Percentiles rank a stretch among this genome's conserved stretches.
Conservation (phyloP, 2,329 filamentous ascomycete genomes). For the Colletotrichum sp. region DNA sequence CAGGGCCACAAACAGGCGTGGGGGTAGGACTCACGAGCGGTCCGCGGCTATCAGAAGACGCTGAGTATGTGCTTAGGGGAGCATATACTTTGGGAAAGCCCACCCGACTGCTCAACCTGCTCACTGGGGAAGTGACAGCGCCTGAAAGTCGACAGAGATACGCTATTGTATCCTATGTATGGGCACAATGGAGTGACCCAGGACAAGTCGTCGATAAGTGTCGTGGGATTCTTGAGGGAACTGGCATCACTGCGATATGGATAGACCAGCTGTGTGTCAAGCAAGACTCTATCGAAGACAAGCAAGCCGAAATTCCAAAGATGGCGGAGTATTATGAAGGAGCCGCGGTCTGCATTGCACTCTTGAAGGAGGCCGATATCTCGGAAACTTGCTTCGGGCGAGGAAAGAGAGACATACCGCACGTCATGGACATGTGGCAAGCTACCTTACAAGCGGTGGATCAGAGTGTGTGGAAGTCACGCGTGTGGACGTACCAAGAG, state of each 20-base stretch:
- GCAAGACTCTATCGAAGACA: not conserved
- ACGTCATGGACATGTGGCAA: not conserved
- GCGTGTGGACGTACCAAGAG: not conserved
- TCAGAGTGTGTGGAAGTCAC: not conserved
- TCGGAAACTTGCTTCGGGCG: not conserved
- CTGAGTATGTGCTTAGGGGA: not conserved
- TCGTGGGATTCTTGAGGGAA: not conserved
- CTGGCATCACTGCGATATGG: not conserved
- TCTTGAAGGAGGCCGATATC: not conserved
- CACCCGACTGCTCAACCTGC: accelerated
- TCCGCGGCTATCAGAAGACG: not conserved
- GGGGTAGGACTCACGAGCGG: accelerated
- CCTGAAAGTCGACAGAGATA: not conserved
- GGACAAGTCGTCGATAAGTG: not conserved
- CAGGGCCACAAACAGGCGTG: accelerated
- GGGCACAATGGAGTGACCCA: not conserved
- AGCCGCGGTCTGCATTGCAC: not conserved
- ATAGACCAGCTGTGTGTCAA: not conserved
- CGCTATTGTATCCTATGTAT: not conserved
- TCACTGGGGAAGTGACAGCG: not conserved
- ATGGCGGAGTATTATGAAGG: not conserved
- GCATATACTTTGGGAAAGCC: not conserved
- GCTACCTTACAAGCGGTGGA: not conserved
- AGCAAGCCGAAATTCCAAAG: not conserved
- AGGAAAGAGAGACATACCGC: not conserved